Percentiles rank a stretch among this genome's conserved stretches.
Conservation (phyloP, 345 rosid species). For the Ceriops decandra region DNA sequence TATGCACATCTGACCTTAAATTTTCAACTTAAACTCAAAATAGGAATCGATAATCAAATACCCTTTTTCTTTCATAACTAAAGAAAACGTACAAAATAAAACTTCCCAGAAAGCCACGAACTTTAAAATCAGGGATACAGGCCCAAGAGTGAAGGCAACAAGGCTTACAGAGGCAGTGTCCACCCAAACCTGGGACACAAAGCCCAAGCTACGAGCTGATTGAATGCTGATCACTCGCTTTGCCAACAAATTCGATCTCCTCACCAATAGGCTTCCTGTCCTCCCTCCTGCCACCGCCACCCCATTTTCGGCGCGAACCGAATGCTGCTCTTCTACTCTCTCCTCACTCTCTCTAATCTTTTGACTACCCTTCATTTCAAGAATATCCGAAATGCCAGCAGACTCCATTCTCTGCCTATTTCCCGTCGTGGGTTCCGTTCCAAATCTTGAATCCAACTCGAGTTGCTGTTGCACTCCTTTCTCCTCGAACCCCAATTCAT, state of each 20-base stretch:
- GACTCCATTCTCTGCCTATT: not conserved
- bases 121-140: not conserved
- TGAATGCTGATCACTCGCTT: slow-evolving; percentile 76
- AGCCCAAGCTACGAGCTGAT: slow-evolving; percentile 77
- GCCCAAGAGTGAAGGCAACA: not conserved
- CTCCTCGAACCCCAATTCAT: slow-evolving; percentile 38
- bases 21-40: no score
- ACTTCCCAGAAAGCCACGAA: not conserved
- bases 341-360: slow-evolving; percentile 7
- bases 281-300: slow-evolving; percentile 18
- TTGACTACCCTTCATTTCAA: slow-evolving; percentile 19
- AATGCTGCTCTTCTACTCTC: slow-evolving; percentile 21
- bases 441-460: slow-evolving; percentile 14
- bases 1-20: no score
- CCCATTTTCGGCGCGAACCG: slow-evolving; percentile 12
- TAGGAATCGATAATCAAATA: not conserved
- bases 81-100: not conserved
- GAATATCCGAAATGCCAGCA: slow-evolving; percentile 19
- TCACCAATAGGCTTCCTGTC: slow-evolving; percentile 43
- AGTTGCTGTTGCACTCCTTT: slow-evolving; percentile 17
- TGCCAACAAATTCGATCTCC: slow-evolving; percentile 68
- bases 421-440: no score
- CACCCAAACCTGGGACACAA: slow-evolving; percentile 82
- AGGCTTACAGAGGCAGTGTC: slow-evolving; percentile 54
- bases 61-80: not conserved